phyloP scores from a whole-genome alignment of 805 yeast genomes.

The Monosporozyma yasuniensis region DNA sequence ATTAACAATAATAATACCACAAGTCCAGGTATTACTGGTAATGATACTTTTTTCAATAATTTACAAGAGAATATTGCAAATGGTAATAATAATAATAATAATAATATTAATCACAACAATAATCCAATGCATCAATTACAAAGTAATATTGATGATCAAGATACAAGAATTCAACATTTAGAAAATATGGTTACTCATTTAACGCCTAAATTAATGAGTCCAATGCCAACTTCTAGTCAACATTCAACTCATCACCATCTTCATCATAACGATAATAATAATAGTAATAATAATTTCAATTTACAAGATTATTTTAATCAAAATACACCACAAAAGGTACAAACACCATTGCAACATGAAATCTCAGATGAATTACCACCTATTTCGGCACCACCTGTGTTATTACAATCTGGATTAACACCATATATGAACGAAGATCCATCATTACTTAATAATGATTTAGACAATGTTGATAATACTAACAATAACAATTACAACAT shows the following conservation, averaged over 20 bases:
- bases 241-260: too few species aligned
- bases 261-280: not conserved
- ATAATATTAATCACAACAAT: not conserved
- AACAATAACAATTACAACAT: not conserved
- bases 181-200: slow-evolving; percentile 21
- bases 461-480: not conserved
- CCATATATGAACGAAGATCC: not conserved
- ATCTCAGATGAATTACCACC: not conserved
- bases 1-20: not conserved
- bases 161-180: slow-evolving; percentile 25
- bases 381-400: not conserved
- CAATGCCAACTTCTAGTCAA: not conserved
- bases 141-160: slow-evolving; percentile 26
- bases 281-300: not conserved
- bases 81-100: not conserved
- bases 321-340: not conserved
- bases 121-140: slow-evolving; percentile 17
- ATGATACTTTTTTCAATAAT: not conserved
- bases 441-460: not conserved
- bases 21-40: not conserved
- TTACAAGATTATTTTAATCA: not conserved
- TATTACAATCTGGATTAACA: not conserved
- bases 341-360: not conserved
- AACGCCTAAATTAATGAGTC: slow-evolving; percentile 3
- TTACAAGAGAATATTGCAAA: not conserved